Evolutionary conservation across 345 rosid genomes (phyloP).

Genomic region (Bruguiera gymnorhiza): DNA sequence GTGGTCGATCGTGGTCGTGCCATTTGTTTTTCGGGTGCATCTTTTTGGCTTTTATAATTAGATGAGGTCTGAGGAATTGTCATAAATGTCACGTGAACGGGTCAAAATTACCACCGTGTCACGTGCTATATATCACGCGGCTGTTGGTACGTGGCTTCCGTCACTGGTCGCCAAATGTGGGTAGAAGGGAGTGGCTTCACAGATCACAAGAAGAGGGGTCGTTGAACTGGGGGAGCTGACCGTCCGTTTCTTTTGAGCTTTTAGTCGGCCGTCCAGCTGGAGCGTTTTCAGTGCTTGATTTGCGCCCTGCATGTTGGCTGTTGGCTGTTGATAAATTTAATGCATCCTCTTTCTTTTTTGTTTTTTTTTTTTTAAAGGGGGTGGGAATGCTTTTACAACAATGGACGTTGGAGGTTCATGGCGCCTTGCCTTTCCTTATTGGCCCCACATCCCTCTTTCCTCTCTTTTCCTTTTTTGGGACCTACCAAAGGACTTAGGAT

Average conservation of each 20-base stretch:
- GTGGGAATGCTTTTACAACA: background rate
- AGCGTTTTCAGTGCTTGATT: too few species aligned
- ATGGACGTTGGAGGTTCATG: background rate
- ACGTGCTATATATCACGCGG: conserved; percentile 23
- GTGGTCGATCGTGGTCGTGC: too few species aligned
- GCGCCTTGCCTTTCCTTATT: background rate
- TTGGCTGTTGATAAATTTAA: too few species aligned
- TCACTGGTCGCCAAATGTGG: background rate
- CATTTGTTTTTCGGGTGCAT: too few species aligned
- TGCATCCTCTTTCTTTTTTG: too few species aligned
- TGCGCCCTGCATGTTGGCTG: too few species aligned
- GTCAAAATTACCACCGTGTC: background rate
- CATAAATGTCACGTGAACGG: conserved; percentile 28
- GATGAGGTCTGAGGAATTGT: conserved; percentile 9
- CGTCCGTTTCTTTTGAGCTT: too few species aligned
- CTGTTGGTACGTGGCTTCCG: conserved; percentile 12
- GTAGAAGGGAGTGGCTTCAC: background rate
- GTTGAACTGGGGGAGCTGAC: too few species aligned
- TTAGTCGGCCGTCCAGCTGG: too few species aligned
- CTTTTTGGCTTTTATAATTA: too few species aligned
- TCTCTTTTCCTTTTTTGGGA: background rate
- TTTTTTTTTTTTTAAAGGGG: too few species aligned
- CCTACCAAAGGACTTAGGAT: background rate
- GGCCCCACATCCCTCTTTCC: background rate
- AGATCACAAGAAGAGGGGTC: background rate